These are phyloP conservation scores for Testicularia cyperi DNA, from an alignment of 1,284 basidiomycete species.

Conservation along the genomic window DNA sequence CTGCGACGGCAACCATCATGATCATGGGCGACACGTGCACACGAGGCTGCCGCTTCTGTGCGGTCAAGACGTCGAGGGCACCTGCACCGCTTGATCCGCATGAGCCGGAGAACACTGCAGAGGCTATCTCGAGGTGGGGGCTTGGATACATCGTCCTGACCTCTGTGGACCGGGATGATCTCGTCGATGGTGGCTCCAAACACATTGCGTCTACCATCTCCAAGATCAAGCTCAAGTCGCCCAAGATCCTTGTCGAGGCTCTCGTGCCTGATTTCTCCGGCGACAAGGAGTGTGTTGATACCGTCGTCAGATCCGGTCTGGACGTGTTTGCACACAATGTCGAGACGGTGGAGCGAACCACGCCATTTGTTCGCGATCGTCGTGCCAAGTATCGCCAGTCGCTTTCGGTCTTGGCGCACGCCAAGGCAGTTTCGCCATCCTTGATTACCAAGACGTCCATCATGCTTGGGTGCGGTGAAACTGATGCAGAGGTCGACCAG, in stretches of 20 bases:
- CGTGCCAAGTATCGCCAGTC: slow-evolving; percentile 90
- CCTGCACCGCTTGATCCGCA: slow-evolving; percentile 92
- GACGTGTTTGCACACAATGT: slow-evolving; percentile 99
- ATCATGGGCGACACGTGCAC: slow-evolving; percentile 99
- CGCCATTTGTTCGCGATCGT: slow-evolving; percentile 91
- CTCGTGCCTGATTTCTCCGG: slow-evolving; percentile 93
- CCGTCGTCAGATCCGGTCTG: slow-evolving; percentile 85
- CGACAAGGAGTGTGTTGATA: slow-evolving; percentile 71
- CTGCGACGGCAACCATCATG: slow-evolving; percentile 87
- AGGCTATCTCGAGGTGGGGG: slow-evolving; percentile 97
- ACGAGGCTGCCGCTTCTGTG: slow-evolving; percentile 94
- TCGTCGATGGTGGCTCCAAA: slow-evolving; percentile 84
- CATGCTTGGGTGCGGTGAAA: slow-evolving; percentile 97
- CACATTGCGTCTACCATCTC: slow-evolving; percentile 94
- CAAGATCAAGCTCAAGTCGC: slow-evolving; percentile 92
- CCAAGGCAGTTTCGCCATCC: slow-evolving; percentile 68
- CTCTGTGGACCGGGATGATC: slow-evolving; percentile 93
- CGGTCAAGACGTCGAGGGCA: slow-evolving; percentile 86
- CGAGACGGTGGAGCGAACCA: slow-evolving; percentile 89
- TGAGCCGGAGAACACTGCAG: slow-evolving; percentile 96
- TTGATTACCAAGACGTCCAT: slow-evolving; percentile 96
- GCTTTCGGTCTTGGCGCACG: slow-evolving; percentile 76
- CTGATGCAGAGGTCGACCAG: slow-evolving; percentile 77
- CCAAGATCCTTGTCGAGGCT: slow-evolving; percentile 92
- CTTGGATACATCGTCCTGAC: slow-evolving; percentile 97